These are phyloP conservation scores for Sonneratia caseolaris DNA, from an alignment of 345 rosid genomes.

Conservation along the genomic window DNA sequence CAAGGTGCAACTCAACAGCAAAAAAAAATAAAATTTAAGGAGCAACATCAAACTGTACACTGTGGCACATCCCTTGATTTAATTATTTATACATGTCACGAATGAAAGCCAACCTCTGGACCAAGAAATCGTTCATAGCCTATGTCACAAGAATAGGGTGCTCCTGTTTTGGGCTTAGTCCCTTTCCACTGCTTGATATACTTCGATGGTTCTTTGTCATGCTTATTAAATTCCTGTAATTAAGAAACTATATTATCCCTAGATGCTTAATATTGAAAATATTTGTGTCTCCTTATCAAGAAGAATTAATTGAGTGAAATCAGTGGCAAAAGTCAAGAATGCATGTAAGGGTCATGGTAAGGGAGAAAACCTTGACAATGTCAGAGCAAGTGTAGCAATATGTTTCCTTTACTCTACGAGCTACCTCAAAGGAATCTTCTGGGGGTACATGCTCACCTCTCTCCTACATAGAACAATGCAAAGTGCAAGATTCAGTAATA, in stretches of 20 bases:
- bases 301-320: neutral
- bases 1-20: neutral
- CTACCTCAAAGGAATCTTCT: constrained; percentile 91
- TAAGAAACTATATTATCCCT: constrained; percentile 5
- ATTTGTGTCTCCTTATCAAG: neutral
- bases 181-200: constrained; percentile 90
- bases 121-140: constrained; percentile 98
- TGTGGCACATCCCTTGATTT: neutral
- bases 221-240: constrained; percentile 87
- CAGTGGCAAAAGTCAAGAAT: neutral
- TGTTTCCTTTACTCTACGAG: constrained; percentile 91
- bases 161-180: constrained; percentile 92
- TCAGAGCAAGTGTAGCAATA: constrained; percentile 87
- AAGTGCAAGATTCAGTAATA: neutral
- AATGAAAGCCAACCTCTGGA: constrained; percentile 65
- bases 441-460: constrained; percentile 97
- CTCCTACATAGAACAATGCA: constrained; percentile 44
- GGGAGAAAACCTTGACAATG: constrained; percentile 70
- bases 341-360: neutral
- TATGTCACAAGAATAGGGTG: constrained; percentile 88
- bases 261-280: neutral
- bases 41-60: neutral
- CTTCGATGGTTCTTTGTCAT: constrained; percentile 91
- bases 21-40: neutral
- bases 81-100: constrained; percentile 1